These are phyloP conservation scores for Alternaria gansuensis DNA, from an alignment of 2,329 filamentous ascomycete genomes.

Conservation along the genomic window DNA sequence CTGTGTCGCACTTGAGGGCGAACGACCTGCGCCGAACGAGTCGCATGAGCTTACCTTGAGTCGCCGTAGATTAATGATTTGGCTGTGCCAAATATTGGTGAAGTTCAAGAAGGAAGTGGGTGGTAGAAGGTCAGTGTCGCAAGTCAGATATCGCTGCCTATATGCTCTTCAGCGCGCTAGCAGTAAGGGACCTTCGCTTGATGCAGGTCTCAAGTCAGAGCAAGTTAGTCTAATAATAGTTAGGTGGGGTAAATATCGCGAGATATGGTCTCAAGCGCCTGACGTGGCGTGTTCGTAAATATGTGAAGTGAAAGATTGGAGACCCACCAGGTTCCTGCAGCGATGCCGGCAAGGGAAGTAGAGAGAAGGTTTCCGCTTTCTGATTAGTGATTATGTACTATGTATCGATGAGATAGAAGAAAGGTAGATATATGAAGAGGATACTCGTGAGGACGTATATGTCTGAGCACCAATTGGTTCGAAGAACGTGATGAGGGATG, in stretches of 20 bases:
- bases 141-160: not conserved
- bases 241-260: constrained; percentile 1
- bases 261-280: not conserved
- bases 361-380: not conserved
- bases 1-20: not conserved
- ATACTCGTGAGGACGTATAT: not conserved
- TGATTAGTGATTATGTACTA: not conserved
- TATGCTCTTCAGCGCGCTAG: not conserved
- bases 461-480: not conserved
- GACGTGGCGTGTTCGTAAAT: constrained; percentile 3
- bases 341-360: not conserved
- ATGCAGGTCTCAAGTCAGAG: not conserved
- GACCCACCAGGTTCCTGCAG: not conserved
- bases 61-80: not conserved
- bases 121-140: constrained; percentile 5
- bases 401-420: not conserved
- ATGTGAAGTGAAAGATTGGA: constrained; percentile 13
- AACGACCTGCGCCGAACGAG: not conserved
- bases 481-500: constrained; percentile 6
- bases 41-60: constrained; percentile 1
- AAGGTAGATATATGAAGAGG: not conserved
- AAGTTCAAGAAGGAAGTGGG: not conserved
- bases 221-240: too few species aligned
- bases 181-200: not conserved
- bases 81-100: not conserved